These are phyloP conservation scores for Musa troglodytarum DNA, from an alignment of 176 grass and related monocot genomes.

Conservation along the genomic window DNA sequence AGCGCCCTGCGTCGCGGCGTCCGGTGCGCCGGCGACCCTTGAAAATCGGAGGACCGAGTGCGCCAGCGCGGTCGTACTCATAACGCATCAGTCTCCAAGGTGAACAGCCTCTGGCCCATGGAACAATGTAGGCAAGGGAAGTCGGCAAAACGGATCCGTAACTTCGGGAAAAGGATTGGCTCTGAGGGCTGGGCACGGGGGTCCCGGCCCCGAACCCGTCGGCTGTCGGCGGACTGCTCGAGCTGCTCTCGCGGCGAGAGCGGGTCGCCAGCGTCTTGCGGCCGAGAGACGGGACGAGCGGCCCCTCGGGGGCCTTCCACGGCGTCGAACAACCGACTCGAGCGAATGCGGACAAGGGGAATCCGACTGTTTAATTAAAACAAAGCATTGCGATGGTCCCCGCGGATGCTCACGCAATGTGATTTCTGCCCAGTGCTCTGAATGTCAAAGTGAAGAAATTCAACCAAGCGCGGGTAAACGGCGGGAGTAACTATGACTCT, in stretches of 20 bases:
- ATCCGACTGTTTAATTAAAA: constrained; percentile 56
- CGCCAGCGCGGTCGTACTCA: too few species aligned
- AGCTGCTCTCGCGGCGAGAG: neutral
- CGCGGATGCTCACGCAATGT: too few species aligned
- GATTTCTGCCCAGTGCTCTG: constrained; percentile 49
- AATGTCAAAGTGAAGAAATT: constrained; percentile 55
- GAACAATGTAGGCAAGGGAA: constrained; percentile 45
- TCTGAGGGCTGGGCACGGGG: constrained; percentile 24
- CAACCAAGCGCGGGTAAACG: constrained; percentile 48
- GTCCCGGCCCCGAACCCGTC: neutral
- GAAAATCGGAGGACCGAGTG: too few species aligned
- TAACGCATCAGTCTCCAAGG: constrained; percentile 48
- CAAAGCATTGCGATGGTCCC: constrained; percentile 46
- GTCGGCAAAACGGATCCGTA: constrained; percentile 21
- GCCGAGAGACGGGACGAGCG: too few species aligned
- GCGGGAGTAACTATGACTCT: constrained; percentile 53
- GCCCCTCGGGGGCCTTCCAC: too few species aligned
- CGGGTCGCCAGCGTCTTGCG: too few species aligned
- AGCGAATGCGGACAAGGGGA: constrained; percentile 43
- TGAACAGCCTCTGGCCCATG: constrained; percentile 44
- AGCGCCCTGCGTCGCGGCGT: too few species aligned
- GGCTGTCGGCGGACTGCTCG: neutral
- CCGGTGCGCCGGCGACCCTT: too few species aligned
- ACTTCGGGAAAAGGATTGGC: constrained; percentile 26
- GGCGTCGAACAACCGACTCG: too few species aligned